phyloP scores from a whole-genome alignment of 306 rosid genomes.

The Prunus padus region DNA sequence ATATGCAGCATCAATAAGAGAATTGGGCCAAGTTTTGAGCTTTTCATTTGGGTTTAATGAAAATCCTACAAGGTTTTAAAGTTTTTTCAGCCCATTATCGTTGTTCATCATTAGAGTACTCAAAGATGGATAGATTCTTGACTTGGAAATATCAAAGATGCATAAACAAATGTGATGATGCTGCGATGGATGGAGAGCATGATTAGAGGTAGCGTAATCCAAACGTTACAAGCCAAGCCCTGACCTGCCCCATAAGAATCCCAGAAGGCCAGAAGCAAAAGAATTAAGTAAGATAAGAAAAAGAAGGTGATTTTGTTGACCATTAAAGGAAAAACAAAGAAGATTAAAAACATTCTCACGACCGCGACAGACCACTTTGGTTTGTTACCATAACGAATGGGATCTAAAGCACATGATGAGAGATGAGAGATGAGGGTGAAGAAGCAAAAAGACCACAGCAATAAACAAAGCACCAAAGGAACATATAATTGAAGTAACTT shows the following conservation, averaged over 20 bases:
- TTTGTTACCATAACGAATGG: neutral
- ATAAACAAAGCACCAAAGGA: constrained; percentile 4
- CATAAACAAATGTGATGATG: neutral
- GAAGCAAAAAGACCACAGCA: constrained; percentile 6
- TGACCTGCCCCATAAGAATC: neutral
- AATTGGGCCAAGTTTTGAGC: neutral
- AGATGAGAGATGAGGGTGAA: neutral
- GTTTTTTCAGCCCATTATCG: neutral
- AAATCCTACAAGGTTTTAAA: too few relatives aligned
- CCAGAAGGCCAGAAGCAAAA: neutral
- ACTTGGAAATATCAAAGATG: neutral
- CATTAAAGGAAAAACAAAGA: constrained; percentile 2
- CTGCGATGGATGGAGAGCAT: neutral
- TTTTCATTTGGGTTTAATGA: neutral
- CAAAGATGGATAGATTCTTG: neutral
- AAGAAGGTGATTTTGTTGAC: constrained; percentile 12
- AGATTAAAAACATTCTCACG: constrained; percentile 19
- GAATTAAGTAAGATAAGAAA: neutral
- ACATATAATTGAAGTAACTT: constrained; percentile 18
- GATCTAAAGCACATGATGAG: constrained; percentile 24
- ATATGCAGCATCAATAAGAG: constrained; percentile 11
- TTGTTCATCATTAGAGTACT: neutral
- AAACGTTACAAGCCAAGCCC: neutral
- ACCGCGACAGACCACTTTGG: constrained; percentile 4
- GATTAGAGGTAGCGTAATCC: constrained; percentile 11